Base-by-base conservation (phyloP, 768 basidiomycete species). In the Rhizopogon rudus region DNA sequence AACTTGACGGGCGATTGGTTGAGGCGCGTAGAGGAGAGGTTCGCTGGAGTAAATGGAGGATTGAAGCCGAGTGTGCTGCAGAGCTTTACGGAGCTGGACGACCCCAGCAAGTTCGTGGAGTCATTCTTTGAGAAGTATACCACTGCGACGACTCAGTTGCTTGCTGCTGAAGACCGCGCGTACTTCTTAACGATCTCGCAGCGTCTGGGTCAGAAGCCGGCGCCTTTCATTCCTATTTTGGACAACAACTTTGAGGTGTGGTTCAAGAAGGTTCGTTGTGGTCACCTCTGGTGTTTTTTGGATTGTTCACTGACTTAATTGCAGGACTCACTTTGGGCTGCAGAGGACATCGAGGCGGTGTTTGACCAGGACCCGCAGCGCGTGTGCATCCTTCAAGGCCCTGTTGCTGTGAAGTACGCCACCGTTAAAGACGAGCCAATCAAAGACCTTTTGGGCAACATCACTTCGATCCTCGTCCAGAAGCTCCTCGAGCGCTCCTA, bases 291-390 rank as follows among this genome's bases (percentile, higher is more conserved):
- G 43, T 48, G 22, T 46, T 54, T 17, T 48, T 20, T 44, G 50
- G 22, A 4, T 46, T 51, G 25, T 8, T 42, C 49, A 58, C 57
- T 61, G 28, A 68, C 52, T 22, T 31, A 20, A 10, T 59, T 50
- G 20, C 61, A 93, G 91, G 96, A 98, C 70, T 98, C 96, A 6
- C 83, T 98, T 10, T 98, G 96, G 95, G 90, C 91, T 40, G 91
- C 93, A 2, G 96, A 98, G 71, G 97, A 99, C 69, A 94, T 98
- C 60, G 97, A 98, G 58, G 96, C 95, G 13, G 94, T 99, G 41
- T 97, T 98, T 66, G 97, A 98, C 73, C 93, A 96, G 74, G 97
- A 98, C 71, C 96, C 96, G 25, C 92, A 99, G 71, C 88, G 97
- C 58, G 95, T 98, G 28, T 96, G 93, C 66, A 96, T 99, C 63